phyloP scores from a whole-genome alignment of 352 stramenopile genomes.

The Peronospora tabacina region DNA sequence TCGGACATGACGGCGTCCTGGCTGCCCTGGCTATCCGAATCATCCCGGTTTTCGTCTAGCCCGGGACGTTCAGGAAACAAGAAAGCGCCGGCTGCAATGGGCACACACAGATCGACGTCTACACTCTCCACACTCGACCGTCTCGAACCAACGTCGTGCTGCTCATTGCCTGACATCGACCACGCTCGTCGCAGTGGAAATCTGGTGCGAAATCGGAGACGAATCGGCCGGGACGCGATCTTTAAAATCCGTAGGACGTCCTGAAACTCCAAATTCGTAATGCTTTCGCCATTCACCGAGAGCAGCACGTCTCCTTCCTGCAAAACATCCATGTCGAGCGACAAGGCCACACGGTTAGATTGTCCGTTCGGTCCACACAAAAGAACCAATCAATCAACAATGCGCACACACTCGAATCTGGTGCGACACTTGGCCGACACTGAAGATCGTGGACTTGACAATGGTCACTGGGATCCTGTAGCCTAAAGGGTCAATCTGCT shows the following conservation, averaged over 20 bases:
- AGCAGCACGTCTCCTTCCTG: slow-evolving; percentile 67
- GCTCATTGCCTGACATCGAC: slow-evolving; percentile 18
- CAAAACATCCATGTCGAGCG: slow-evolving; percentile 1
- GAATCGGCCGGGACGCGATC: slow-evolving; percentile 53
- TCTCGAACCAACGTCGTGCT: slow-evolving; percentile 18
- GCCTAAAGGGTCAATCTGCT: slow-evolving; percentile 17
- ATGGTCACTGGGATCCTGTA: slow-evolving; percentile 31
- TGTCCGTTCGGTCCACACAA: background rate
- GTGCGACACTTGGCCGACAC: slow-evolving; percentile 42
- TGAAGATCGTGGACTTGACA: slow-evolving; percentile 47
- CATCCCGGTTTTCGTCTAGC: slow-evolving; percentile 45
- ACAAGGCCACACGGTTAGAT: background rate
- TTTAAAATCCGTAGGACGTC: slow-evolving; percentile 67
- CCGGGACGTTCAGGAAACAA: slow-evolving; percentile 23
- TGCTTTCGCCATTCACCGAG: slow-evolving; percentile 62
- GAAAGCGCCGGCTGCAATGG: slow-evolving; percentile 25
- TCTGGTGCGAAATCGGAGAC: slow-evolving; percentile 48
- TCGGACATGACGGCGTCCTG: slow-evolving; percentile 65
- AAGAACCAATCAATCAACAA: background rate
- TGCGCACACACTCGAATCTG: slow-evolving; percentile 36
- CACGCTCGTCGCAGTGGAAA: slow-evolving; percentile 15
- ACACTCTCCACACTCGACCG: slow-evolving; percentile 18
- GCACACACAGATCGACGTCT: slow-evolving; percentile 23
- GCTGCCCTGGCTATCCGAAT: slow-evolving; percentile 59
- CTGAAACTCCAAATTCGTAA: slow-evolving; percentile 51